Evolutionary conservation across 257 asterid genomes (phyloP), one percentile per base, ranked within the genome.

Genomic region (Fraxinus americana): DNA sequence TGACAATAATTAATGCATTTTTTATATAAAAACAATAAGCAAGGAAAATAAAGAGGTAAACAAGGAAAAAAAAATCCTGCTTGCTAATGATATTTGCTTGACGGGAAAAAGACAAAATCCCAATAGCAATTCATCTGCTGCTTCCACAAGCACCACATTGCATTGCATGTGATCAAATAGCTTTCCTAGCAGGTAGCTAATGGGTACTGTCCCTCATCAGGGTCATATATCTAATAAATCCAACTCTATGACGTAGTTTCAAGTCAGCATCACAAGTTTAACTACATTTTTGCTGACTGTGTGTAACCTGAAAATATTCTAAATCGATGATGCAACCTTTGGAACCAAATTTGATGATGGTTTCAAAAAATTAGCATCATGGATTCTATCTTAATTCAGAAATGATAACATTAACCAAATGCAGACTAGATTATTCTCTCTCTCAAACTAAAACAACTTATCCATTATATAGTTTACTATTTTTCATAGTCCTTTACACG

Each of bases 141-240:
- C 71, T 27, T 72, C 41, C n/a, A 39, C 48, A 39, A 54, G 59
- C 75, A 67, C 69, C 17, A 16, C 11, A 14, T 2, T 36, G 41
- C 71, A 57, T 34, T 54, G n/a, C 65, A 35, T 54, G n/a, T 27
- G 54, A 57, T 54, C 32, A 38, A 12, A 25, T 38, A 78, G 34
- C 50, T 29, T 71, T 41, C 77, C 70, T 38, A 63, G 71, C 41
- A 75, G 10, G 13, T 38, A 59, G 70, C 57, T n/a, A 74, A 35
- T 21, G 21, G 12, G 1, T 19, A 38, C 10, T 21, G 78, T 32
- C 27, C 7, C 27, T 54, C 65, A 6, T 19, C 19, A 54, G 25
- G 12, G 1, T 27, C n/a, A 73, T n/a, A 21, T 19, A 52, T 54
- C 50, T 29, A 54, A 30, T 9, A 74, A 35, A 57, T 54, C 57